These are phyloP conservation scores for Pseudozyma sp. DNA, from an alignment of 1,284 basidiomycete genomes.

Conservation along the genomic window DNA sequence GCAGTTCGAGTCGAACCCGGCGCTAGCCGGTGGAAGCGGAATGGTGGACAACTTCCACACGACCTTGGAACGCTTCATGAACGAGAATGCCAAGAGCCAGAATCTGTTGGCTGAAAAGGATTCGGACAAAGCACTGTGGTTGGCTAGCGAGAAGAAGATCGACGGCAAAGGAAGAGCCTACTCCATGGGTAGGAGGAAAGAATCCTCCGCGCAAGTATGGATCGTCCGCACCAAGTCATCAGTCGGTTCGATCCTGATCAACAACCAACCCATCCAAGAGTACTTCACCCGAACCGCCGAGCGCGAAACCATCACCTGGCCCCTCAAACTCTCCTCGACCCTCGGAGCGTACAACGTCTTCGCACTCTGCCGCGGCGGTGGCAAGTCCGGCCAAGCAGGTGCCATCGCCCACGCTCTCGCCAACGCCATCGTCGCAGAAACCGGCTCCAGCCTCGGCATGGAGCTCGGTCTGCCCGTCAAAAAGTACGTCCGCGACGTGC, in stretches of 20 bases:
- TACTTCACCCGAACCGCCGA: constrained; percentile 85
- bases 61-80: constrained; percentile 54
- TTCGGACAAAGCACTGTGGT: constrained; percentile 25
- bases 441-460: constrained; percentile 47
- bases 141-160: constrained; percentile 12
- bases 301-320: constrained; percentile 82
- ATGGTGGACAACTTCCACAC: constrained; percentile 44
- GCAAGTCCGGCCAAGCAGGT: constrained; percentile 88
- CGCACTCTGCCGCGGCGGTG: constrained; percentile 86
- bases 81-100: constrained; percentile 39
- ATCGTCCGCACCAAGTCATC: constrained; percentile 79
- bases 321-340: constrained; percentile 85
- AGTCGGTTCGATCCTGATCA: constrained; percentile 78
- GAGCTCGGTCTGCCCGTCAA: constrained; percentile 49
- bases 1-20: neutral
- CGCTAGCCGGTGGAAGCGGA: neutral
- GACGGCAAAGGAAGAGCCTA: constrained; percentile 57
- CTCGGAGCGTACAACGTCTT: constrained; percentile 94
- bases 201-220: constrained; percentile 78
- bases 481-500: constrained; percentile 71
- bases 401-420: constrained; percentile 86
- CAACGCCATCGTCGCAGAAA: constrained; percentile 75
- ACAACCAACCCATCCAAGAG: constrained; percentile 80
- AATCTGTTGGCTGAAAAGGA: constrained; percentile 30
- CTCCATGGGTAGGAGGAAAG: constrained; percentile 59